Percentiles rank a stretch among this genome's conserved stretches.
phyloP scores from a whole-genome alignment of 805 yeast species.

The Barnettozyma vustinii region DNA sequence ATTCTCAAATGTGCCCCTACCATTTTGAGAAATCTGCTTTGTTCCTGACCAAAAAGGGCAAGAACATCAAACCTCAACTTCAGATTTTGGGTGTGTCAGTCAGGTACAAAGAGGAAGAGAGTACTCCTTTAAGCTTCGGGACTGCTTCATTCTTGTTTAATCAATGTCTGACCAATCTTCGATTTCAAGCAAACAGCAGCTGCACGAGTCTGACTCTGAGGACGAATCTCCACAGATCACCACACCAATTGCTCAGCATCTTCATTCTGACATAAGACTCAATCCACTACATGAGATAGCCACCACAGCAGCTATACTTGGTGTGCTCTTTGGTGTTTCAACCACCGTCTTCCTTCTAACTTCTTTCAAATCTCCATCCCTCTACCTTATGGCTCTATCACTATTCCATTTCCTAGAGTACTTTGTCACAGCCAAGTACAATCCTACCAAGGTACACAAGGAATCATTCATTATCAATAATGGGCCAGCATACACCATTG shows the following conservation, averaged over 20 bases:
- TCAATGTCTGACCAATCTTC: not conserved
- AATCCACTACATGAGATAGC: conserved; percentile 42
- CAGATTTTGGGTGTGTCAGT: not conserved
- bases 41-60: not conserved
- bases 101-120: not conserved
- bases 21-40: not conserved
- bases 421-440: conserved; percentile 70
- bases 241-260: not conserved
- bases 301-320: conserved; percentile 39
- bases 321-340: conserved; percentile 37
- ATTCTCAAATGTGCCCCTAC: not conserved
- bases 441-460: conserved; percentile 56
- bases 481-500: conserved; percentile 51
- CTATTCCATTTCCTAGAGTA: conserved; percentile 81
- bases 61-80: not conserved
- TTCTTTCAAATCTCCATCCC: conserved; percentile 30
- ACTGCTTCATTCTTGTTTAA: not conserved
- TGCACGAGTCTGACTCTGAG: not conserved
- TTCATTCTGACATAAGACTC: conserved; percentile 28
- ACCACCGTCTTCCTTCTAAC: conserved; percentile 26
- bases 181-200: not conserved
- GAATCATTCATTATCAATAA: conserved; percentile 68
- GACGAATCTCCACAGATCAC: not conserved
- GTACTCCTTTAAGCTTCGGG: not conserved
- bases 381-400: conserved; percentile 49